Base-by-base conservation (phyloP, 768 basidiomycete species). In the Glaciozyma antarctica region DNA sequence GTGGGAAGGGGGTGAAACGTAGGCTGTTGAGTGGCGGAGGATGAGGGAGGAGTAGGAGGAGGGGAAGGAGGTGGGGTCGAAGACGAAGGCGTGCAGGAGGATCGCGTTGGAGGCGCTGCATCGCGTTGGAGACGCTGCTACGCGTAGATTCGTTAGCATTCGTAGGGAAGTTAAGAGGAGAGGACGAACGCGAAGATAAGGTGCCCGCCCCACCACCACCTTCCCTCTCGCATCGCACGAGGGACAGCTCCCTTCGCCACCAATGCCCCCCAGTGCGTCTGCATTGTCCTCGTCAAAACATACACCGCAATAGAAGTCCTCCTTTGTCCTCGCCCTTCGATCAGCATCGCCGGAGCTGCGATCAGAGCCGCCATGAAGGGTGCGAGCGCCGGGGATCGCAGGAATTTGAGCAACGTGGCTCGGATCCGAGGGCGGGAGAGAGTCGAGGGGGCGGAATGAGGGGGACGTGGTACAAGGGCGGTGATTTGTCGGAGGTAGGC, bases 41-140 rank as follows among this genome's bases (percentile, higher is more conserved):
- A 58, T 58, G 43, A 58, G 45, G 43, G 24, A 26, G 10, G 57
- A 44, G 38, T 45, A 58, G 10, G 43, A 24, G 6, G 41, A 2
- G 24, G 57, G 57, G 44, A 58, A 58, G 26, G 57, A 30, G 24
- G n/a, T 5, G 26, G 57, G 57, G 28, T 28, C 6, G 24, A 45
- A 58, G 41, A 58, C 57, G 57, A 58, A 58, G 43, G 43, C 24
- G 57, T 58, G 57, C n/a, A 58, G 44, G 57, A 58, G 57, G 15
- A 58, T 43, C 9, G 57, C 57, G 57, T 58, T 58, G 24, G 57
- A 41, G 12, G 17, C 43, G 8, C 57, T 58, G 30, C n/a, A 58
- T 43, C 9, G 57, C 57, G 57, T 58, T 58, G 24, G 57, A 41
- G 12, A 24, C 43, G 8, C 57, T 58, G 30, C n/a, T n/a, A n/a